These are phyloP conservation scores for Nitzschia sp. DNA, from an alignment of 108 stramenopile genomes.

Conservation along the genomic window DNA sequence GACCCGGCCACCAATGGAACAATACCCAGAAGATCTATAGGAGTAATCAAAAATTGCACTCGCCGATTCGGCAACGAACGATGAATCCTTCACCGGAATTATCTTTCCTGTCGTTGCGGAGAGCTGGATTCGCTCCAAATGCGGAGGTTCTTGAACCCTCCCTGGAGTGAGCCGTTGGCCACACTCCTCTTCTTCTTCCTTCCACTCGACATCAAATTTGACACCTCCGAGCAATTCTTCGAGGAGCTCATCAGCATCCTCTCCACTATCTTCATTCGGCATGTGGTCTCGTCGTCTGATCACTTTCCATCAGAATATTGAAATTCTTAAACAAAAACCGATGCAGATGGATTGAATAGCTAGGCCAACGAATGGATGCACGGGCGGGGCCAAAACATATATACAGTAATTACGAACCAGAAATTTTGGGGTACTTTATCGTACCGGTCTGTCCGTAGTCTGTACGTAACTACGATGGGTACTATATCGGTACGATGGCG, in stretches of 20 bases:
- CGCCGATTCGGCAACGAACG: neutral
- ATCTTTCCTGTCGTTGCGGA: neutral
- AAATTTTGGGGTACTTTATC: no score
- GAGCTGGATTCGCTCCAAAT: neutral
- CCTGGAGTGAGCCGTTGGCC: neutral
- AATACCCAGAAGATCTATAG: conserved; percentile 13
- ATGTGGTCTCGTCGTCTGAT: no score
- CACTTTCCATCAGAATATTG: no score
- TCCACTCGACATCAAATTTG: conserved; percentile 8
- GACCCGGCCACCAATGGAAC: neutral
- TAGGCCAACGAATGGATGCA: no score
- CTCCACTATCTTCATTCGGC: neutral
- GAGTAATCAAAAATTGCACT: conserved; percentile 17
- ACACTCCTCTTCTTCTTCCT: neutral
- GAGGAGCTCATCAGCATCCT: conserved; percentile 9
- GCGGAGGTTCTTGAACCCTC: neutral
- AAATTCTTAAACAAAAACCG: no score
- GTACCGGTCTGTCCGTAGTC: no score
- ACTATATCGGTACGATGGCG: no score
- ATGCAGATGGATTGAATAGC: no score
- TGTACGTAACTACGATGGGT: no score
- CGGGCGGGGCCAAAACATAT: no score
- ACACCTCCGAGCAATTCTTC: conserved; percentile 12
- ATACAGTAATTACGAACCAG: no score
- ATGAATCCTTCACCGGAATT: neutral